Evolutionary conservation across 768 basidiomycete genomes (phyloP).

Genomic region (Erythrobasidium yunnanense): DNA sequence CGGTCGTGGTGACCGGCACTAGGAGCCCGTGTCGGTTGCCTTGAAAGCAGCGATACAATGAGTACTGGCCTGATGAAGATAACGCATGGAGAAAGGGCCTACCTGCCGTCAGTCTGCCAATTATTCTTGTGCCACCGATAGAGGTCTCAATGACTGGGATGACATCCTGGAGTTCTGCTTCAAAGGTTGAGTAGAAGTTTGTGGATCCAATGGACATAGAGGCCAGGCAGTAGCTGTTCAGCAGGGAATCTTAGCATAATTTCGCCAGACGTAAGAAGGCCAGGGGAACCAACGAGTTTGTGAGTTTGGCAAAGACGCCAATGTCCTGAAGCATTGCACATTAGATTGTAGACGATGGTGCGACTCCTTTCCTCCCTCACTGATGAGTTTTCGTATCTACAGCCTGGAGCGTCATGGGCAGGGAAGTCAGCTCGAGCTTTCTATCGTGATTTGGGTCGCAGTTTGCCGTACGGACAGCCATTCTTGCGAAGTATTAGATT

Average conservation of each 20-base stretch:
- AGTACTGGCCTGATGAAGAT: neutral
- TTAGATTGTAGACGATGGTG: too few relatives aligned
- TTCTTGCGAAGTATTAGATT: neutral
- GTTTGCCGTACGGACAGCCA: neutral
- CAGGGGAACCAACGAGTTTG: conserved; percentile 53
- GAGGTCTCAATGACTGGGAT: conserved; percentile 89
- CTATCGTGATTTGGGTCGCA: too few relatives aligned
- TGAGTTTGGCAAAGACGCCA: conserved; percentile 93
- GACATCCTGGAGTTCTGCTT: conserved; percentile 82
- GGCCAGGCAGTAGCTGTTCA: conserved; percentile 67
- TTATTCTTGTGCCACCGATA: conserved; percentile 84
- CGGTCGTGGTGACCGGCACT: conserved; percentile 87
- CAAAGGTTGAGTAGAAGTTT: conserved; percentile 96
- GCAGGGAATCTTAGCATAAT: neutral
- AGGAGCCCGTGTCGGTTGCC: conserved; percentile 96
- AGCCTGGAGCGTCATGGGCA: conserved; percentile 27
- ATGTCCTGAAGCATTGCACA: conserved; percentile 49
- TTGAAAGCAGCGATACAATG: conserved; percentile 38
- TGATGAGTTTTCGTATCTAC: conserved; percentile 38
- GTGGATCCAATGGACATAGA: conserved; percentile 78
- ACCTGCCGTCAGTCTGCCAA: conserved; percentile 89
- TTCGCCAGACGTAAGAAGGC: neutral
- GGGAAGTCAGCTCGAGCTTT: too few relatives aligned
- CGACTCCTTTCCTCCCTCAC: too few relatives aligned
- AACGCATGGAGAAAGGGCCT: conserved; percentile 28